Evolutionary conservation across 2,329 filamentous ascomycete genomes (phyloP), one percentile per base, ranked within the genome.

Genomic region (Leptosphaerulina australis): DNA sequence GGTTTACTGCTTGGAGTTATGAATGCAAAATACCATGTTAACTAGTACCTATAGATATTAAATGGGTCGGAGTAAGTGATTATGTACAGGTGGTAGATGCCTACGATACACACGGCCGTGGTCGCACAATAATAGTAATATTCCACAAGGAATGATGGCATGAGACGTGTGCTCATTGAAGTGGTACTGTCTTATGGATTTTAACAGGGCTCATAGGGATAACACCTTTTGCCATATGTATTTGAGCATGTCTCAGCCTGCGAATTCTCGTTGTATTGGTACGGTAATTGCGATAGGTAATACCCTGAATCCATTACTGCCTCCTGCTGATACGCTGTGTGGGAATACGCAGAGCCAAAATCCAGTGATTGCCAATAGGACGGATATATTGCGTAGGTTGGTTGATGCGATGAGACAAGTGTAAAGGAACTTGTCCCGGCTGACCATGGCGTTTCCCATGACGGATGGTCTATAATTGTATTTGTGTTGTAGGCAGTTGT

Each of bases 1-100:
- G 12, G 17, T n/a, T 10, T 18, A 22, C 6, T n/a, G 35, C 15
- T 25, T 26, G 48, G 48, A 41, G 48, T 46, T 46, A 24, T 9
- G 48, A 31, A 33, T 46, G 36, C 31, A 24, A 46, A 36, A 51
- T 51, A 46, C 48, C 48, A 46, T 29, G 31, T 26, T 40, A 18
- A 15, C 25, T 34, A 28, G 29, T 25, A 20, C 25, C 40, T 26
- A 22, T 15, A 18, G 10, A 8, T 29, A 15, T 11, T 21, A 25
- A 20, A 14, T 25, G 15, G 10, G n/a, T 20, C 21, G 33, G 9
- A 15, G 12, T 11, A 34, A 17, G 22, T 5, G 15, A 20, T 15
- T 8, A 11, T 17, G 15, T 11, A 26, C 24, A 37, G 15, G 34
- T 21, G 5, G 8, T 17, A 25, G 14, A 31, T 14, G 29, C 15